phyloP scores from a whole-genome alignment of 78 protist species.

The Parvularia atlantis region DNA sequence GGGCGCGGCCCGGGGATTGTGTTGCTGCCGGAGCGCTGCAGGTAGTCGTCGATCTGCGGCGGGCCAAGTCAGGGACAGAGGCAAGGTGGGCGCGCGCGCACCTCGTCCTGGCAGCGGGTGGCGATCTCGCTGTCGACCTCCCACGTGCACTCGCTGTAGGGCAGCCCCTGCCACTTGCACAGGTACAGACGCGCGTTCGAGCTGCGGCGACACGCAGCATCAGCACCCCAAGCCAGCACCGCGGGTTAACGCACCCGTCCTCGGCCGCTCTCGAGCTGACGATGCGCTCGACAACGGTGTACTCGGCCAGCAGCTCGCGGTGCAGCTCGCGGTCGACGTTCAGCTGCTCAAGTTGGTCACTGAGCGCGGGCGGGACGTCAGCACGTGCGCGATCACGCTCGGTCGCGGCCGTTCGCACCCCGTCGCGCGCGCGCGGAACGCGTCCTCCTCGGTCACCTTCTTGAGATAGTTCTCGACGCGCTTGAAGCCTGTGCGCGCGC shows the following conservation, averaged over 20 bases:
- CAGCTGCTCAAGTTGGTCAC: not conserved
- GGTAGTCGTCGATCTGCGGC: too few relatives aligned
- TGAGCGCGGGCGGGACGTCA: not conserved
- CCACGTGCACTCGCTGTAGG: constrained; percentile 79
- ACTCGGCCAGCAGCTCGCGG: constrained; percentile 32
- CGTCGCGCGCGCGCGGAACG: not conserved
- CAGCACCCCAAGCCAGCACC: not conserved
- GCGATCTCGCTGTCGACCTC: constrained; percentile 39
- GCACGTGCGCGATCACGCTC: not conserved
- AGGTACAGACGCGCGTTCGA: constrained; percentile 38
- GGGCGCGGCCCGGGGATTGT: too few relatives aligned
- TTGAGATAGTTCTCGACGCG: constrained; percentile 42
- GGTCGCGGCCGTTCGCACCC: not conserved
- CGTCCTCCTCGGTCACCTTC: not conserved
- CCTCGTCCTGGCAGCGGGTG: not conserved
- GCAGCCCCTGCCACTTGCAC: constrained; percentile 65
- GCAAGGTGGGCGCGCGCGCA: too few relatives aligned
- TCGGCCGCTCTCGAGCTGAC: not conserved
- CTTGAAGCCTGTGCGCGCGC: constrained; percentile 30
- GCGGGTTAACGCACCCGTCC: too few relatives aligned
- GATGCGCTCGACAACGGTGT: constrained; percentile 40
- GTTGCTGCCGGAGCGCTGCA: too few relatives aligned
- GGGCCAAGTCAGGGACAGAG: too few relatives aligned
- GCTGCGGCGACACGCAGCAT: not conserved
- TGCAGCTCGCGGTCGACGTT: not conserved